These are phyloP conservation scores for Saturnispora quitensis DNA, from an alignment of 805 yeast genomes.

Conservation along the genomic window DNA sequence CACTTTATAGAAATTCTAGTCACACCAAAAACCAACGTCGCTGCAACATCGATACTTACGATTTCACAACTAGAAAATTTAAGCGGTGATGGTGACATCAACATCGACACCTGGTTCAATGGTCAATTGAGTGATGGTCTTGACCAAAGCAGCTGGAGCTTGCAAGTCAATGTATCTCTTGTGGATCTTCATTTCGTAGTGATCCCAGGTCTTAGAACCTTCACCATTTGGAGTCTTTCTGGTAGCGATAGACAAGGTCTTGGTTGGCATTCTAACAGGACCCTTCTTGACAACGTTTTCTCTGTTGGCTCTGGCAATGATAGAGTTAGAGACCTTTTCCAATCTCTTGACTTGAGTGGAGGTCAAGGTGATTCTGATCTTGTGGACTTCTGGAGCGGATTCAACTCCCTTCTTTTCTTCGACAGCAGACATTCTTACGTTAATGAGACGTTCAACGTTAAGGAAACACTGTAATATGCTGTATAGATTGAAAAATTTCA, in stretches of 20 bases:
- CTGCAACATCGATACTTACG: background rate
- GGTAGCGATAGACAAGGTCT: constrained; percentile 95
- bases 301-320: constrained; percentile 78
- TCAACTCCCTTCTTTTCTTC: constrained; percentile 77
- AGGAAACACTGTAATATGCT: background rate
- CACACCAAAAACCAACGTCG: background rate
- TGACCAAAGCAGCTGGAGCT: constrained; percentile 90
- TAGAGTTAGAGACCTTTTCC: constrained; percentile 91
- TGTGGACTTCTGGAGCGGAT: constrained; percentile 77
- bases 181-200: constrained; percentile 99
- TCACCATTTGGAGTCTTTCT: constrained; percentile 99
- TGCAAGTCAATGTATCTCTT: constrained; percentile 98
- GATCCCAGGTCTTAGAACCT: constrained; percentile 99
- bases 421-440: constrained; percentile 47
- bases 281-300: constrained; percentile 89
- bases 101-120: constrained; percentile 99
- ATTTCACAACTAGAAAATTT: constrained; percentile 25
- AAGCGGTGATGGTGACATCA: constrained; percentile 84
- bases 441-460: constrained; percentile 29
- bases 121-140: constrained; percentile 95
- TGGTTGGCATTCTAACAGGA: constrained; percentile 99
- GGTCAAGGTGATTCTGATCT: constrained; percentile 98
- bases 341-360: constrained; percentile 98
- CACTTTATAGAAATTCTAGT: background rate
- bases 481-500: background rate